Base-by-base conservation (phyloP, 306 rosid species). In the Glycine tomentella region DNA sequence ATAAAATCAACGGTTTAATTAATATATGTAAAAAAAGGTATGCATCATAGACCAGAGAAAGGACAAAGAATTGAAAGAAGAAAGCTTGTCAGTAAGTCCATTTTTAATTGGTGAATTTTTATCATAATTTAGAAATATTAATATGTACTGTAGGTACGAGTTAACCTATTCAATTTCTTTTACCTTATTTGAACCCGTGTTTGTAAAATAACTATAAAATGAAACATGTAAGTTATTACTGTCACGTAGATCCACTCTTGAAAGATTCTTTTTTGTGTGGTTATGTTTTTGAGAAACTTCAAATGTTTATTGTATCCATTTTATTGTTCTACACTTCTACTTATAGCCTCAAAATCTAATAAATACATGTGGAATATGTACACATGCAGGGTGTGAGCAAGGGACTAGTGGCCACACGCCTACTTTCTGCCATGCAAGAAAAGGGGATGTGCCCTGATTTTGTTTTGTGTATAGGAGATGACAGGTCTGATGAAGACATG, bases 401-500 rank as follows among this genome's bases (percentile, higher is more conserved):
- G 87, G 98, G 98, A 44, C 80, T 92, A 72, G 95, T 88, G 72
- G 94, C 93, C 1, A 88, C 90, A 81, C 88, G 83, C 71, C 92
- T 89, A 72, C 92, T 94, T 38, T 75, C 56, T 51, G 75, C 92
- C 2, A 89, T 90, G 94, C 81, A 55, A 71, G 87, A 88, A 83
- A 90, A 69, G 74, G 91, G 84, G 14, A 90, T 80, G 76, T 87
- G 66, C 56, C 96, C 96, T 13, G 97, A 94, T 77, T 92, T 94
- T 50, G 93, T 94, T 74, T 83, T 94, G 42, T 94, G 98, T 51
- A 92, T 94, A 52, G 98, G 98, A 63, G 98, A 94, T 67, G 97
- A 94, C 86, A 85, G 96, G 72, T 94, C 98, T 0, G 97, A 92
- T 1, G 98, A 94, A 84, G 98, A 94, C 74, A 92, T 94, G 98